These are phyloP conservation scores for Trebouxia sp. DNA, from an alignment of 139 green algal species.

Conservation along the genomic window DNA sequence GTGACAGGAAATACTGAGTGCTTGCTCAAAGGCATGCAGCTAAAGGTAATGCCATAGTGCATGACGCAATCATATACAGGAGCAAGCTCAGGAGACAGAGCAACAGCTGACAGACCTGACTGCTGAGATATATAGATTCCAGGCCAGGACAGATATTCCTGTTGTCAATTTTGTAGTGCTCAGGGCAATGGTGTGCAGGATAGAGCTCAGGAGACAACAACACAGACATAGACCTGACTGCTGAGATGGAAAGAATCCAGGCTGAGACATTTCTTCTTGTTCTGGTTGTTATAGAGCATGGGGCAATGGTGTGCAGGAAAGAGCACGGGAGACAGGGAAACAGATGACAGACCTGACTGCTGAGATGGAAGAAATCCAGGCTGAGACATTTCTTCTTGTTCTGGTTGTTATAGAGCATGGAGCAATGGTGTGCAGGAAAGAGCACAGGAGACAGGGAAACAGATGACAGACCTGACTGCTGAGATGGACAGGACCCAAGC, in stretches of 20 bases:
- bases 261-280: neutral
- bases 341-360: conserved; percentile 1
- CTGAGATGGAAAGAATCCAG: neutral
- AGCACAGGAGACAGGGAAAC: neutral
- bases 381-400: neutral
- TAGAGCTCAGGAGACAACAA: neutral
- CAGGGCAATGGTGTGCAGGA: too few species aligned
- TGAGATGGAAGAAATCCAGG: neutral
- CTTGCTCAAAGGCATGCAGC: too few species aligned
- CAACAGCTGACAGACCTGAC: neutral
- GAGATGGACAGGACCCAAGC: neutral
- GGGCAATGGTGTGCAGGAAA: too few species aligned
- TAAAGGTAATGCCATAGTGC: too few species aligned
- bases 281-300: too few species aligned
- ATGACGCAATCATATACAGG: too few species aligned
- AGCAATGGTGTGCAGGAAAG: conserved; percentile 23
- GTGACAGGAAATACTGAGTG: too few species aligned
- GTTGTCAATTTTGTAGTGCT: too few species aligned
- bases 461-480: conserved; percentile 1
- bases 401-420: too few species aligned
- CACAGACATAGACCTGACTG: neutral
- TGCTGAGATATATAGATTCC: neutral
- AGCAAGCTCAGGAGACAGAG: conserved; percentile 6
- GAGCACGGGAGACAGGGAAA: neutral
- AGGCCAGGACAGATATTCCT: neutral